Percentiles rank a stretch among this genome's conserved stretches.
Evolutionary conservation across 257 asterid species (phyloP).

Genomic region (Nicotiana tomentosiformis): DNA sequence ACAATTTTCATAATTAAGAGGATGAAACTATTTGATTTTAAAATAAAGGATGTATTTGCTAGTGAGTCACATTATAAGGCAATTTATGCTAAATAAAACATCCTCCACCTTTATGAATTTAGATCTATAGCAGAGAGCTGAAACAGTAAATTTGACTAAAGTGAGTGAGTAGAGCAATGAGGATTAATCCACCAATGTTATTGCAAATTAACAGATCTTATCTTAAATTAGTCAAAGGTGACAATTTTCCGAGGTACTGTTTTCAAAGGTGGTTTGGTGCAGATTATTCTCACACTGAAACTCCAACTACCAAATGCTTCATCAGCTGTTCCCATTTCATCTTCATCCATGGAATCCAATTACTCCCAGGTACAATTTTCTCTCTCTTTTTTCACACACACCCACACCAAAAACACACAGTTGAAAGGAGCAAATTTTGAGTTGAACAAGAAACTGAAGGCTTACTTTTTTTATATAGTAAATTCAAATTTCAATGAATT

Average conservation of each 20-base stretch:
- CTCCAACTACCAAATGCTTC: slow-evolving; percentile 3
- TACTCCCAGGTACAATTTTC: background rate
- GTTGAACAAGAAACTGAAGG: background rate
- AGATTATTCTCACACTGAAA: background rate
- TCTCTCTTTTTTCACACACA: background rate
- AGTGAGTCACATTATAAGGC: too few species aligned
- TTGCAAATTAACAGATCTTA: background rate
- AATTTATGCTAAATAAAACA: background rate
- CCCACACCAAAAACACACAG: background rate
- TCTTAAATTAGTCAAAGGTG: background rate
- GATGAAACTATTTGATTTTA: background rate
- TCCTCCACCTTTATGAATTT: background rate
- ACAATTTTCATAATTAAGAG: too few species aligned
- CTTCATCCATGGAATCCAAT: background rate
- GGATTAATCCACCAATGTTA: background rate
- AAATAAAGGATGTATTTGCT: background rate
- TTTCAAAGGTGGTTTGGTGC: background rate
- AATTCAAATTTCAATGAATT: background rate
- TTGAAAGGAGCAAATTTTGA: background rate
- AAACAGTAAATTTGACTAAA: background rate
- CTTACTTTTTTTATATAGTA: background rate
- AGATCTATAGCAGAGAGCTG: background rate
- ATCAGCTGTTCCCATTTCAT: background rate
- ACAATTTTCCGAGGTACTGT: background rate
- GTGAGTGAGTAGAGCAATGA: background rate